Conservation (phyloP, 1,284 basidiomycete genomes). For the Irpex lacteus region DNA sequence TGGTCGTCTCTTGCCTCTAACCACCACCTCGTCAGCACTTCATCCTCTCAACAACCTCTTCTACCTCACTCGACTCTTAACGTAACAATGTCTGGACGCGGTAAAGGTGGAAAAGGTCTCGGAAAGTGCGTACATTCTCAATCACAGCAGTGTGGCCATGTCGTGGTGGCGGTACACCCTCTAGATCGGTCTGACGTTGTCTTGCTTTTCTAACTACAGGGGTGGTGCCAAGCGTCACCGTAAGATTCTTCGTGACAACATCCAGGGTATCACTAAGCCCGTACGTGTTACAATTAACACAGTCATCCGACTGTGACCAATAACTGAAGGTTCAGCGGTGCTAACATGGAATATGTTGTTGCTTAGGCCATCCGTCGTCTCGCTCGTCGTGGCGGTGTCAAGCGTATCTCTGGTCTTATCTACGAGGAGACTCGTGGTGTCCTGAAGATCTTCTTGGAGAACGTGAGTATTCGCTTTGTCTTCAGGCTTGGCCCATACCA, state of each 20-base stretch:
- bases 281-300: constrained; percentile 35
- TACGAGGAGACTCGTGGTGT: constrained; percentile 85
- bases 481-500: constrained; percentile 88
- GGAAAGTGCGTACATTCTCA: constrained; percentile 20
- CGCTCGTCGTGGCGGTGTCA: constrained; percentile 83
- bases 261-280: constrained; percentile 63
- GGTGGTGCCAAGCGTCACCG: constrained; percentile 59
- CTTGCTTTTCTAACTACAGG: background rate
- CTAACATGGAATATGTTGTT: background rate
- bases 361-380: constrained; percentile 76
- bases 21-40: background rate
- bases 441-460: constrained; percentile 81
- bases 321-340: background rate
- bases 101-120: constrained; percentile 55
- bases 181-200: background rate
- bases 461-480: constrained; percentile 76
- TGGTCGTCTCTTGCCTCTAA: background rate
- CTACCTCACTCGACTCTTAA: background rate
- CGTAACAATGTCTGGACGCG: constrained; percentile 54
- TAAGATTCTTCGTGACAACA: constrained; percentile 68
- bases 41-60: background rate
- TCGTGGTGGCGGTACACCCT: background rate
- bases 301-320: background rate
- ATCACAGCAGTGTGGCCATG: background rate
- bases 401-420: constrained; percentile 81